A percentile compares a stretch with the other conserved stretches of the same genome.
phyloP scores from a whole-genome alignment of 2,329 filamentous ascomycete species.

The Biscogniauxia sp. region DNA sequence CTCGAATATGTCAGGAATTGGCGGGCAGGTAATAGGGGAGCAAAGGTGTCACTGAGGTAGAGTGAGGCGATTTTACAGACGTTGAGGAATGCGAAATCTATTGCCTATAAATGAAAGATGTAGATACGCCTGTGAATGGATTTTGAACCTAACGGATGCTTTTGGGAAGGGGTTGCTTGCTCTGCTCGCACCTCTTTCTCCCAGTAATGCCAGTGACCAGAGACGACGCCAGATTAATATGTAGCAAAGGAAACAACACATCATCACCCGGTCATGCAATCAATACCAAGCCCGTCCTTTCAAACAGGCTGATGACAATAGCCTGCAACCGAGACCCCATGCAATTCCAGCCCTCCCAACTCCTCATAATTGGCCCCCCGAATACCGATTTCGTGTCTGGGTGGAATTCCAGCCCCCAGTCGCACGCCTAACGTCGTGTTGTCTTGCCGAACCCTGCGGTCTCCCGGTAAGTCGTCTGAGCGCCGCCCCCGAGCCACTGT shows the following conservation, averaged over 20 bases:
- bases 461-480: neutral
- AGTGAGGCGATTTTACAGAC: neutral
- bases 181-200: neutral
- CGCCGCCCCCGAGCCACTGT: neutral
- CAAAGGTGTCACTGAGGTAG: too few relatives aligned
- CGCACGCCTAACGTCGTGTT: constrained; percentile 6
- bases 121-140: neutral
- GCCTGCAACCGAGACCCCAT: constrained; percentile 14
- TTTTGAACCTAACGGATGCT: neutral
- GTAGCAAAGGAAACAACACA: neutral
- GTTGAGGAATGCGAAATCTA: neutral
- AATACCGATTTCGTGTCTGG: neutral
- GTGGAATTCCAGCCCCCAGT: constrained; percentile 3
- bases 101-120: neutral
- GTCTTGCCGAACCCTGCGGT: neutral
- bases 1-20: too few relatives aligned
- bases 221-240: too few relatives aligned
- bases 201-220: neutral
- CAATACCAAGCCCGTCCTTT: constrained; percentile 3
- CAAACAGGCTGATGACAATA: constrained; percentile 21
- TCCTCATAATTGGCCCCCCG: neutral
- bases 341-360: neutral
- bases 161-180: neutral
- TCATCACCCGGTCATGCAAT: constrained; percentile 5
- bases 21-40: too few relatives aligned